A percentile compares a stretch with the other conserved stretches of the same genome.
Conservation (phyloP, 768 basidiomycete genomes). For the Trametes meyenii region DNA sequence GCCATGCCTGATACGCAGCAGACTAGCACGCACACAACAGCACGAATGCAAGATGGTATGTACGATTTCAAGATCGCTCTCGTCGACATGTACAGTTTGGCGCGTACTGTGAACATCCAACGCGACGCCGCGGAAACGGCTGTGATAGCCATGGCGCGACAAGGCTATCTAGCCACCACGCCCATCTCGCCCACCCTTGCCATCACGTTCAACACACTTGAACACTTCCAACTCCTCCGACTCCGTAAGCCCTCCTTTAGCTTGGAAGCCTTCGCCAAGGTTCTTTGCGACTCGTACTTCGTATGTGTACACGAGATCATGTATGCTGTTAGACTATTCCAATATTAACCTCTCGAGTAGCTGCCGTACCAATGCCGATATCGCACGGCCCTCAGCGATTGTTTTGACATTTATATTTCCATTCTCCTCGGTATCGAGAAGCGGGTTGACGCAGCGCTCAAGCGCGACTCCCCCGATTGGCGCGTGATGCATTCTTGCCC, state of each 20-base stretch:
- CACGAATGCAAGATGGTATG: too few species aligned
- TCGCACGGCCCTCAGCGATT: conserved; percentile 32
- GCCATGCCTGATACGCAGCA: neutral
- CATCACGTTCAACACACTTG: conserved; percentile 20
- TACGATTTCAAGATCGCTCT: conserved; percentile 7
- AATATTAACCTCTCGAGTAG: conserved; percentile 23
- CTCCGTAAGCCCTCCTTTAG: conserved; percentile 25
- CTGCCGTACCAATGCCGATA: conserved; percentile 30
- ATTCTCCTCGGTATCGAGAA: conserved; percentile 30
- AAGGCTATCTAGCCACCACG: conserved; percentile 13
- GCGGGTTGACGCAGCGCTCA: conserved; percentile 30
- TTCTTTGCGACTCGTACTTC: conserved; percentile 22
- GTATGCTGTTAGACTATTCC: too few species aligned
- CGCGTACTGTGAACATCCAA: neutral
- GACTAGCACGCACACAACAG: neutral
- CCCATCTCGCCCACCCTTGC: conserved; percentile 14
- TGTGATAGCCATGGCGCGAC: neutral
- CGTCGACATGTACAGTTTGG: conserved; percentile 12
- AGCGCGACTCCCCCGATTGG: conserved; percentile 36
- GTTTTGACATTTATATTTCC: conserved; percentile 41
- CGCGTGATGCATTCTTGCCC: conserved; percentile 39
- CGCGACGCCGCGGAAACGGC: neutral
- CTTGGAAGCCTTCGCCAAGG: conserved; percentile 24
- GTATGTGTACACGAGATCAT: conserved; percentile 15
- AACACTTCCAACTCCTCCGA: conserved; percentile 15